Evolutionary conservation across 1,139 yeast species (phyloP).

Genomic region (Nadsonia starkeyi-henricii): DNA sequence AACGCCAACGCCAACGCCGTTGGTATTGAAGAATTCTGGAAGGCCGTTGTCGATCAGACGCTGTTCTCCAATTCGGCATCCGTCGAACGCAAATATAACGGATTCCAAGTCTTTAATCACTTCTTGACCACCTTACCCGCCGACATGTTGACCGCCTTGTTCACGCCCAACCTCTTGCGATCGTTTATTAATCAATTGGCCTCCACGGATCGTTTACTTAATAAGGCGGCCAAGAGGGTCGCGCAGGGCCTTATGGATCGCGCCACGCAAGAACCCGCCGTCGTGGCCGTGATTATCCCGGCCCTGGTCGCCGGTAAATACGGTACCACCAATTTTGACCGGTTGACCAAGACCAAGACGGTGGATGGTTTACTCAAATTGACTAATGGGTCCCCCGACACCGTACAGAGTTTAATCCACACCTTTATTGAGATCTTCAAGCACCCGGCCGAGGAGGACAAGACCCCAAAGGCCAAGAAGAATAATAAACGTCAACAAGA

Average conservation of each 20-base stretch:
- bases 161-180: constrained; percentile 62
- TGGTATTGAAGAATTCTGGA: constrained; percentile 61
- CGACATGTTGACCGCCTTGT: constrained; percentile 29
- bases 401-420: constrained; percentile 1
- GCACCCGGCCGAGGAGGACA: constrained; percentile 8
- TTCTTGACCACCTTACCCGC: constrained; percentile 27
- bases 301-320: constrained; percentile 34
- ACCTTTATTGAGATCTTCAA: constrained; percentile 20
- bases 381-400: neutral
- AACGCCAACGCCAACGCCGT: constrained; percentile 11
- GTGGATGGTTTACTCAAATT: constrained; percentile 33
- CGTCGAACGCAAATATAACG: constrained; percentile 77
- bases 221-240: constrained; percentile 48
- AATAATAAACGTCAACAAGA: too few relatives aligned
- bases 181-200: constrained; percentile 67
- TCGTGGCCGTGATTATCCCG: constrained; percentile 36
- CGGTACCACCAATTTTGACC: constrained; percentile 66
- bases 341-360: constrained; percentile 60
- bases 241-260: constrained; percentile 31
- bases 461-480: too few relatives aligned
- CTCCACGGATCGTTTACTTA: constrained; percentile 48
- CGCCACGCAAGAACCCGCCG: constrained; percentile 13
- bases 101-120: constrained; percentile 56
- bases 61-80: constrained; percentile 67
- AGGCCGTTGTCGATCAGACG: constrained; percentile 61